Evolutionary conservation across 495 filamentous ascomycete species (phyloP), one percentile per base, ranked within the genome.

Genomic region (Penicillium longicatenatum): DNA sequence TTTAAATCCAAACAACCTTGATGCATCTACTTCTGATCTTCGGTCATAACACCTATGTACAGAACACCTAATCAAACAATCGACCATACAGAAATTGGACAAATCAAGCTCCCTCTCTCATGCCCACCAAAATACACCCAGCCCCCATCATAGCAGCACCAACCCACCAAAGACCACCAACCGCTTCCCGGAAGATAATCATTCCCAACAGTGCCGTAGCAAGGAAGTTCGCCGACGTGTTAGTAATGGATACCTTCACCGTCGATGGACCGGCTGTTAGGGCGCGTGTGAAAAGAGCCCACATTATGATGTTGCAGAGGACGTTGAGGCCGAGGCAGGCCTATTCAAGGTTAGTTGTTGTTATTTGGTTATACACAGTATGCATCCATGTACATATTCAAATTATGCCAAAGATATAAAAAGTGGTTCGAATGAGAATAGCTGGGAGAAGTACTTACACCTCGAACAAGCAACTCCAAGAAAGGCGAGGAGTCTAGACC

Each of bases 141-240:
- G 83, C 92, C 0, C 96, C 90, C 54, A 97, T 83, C 75, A 96
- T 74, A 52, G 79, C 82, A 0, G 93, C 93, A 9, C 93, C 93
- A 6, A 90, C 65, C 88, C 90, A 97, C 93, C 93, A 98, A 46
- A 94, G 73, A 35, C 86, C 86, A 9, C 86, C 85, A 44, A 95
- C 76, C 6, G 72, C 65, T 74, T 95, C 91, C 19, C 77, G 66
- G 69, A 95, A 95, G 6, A 95, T 81, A 47, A 85, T 52, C 65
- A 84, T 82, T 0, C 94, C 92, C 22, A 96, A 72, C n/a, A 98
- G 48, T 10, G 94, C 94, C 1, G 93, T 97, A 52, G 94, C 66
- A 63, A 97, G 76, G 76, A 98, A 98, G 76, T 98, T 98, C 12
- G 90, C 79, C 22, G 89, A 89, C 4, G 93, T 97, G 68, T 98